phyloP scores from a whole-genome alignment of 768 basidiomycete species.

The Tylopilus intermedius region DNA sequence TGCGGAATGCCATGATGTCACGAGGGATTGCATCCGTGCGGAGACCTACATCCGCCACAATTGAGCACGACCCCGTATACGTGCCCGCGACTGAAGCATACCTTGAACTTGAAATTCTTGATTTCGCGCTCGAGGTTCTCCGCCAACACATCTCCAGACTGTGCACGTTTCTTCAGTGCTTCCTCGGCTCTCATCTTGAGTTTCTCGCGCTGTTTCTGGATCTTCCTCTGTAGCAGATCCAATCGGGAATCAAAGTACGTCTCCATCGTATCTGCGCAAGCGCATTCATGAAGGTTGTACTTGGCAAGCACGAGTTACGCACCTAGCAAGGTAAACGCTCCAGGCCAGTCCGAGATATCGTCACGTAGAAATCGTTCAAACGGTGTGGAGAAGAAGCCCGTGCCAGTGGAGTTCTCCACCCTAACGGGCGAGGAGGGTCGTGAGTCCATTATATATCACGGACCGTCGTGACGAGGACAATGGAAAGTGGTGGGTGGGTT shows the following conservation, averaged over 20 bases:
- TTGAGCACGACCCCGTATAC: not conserved
- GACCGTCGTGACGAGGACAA: constrained; percentile 13
- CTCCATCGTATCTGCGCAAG: constrained; percentile 75
- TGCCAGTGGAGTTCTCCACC: constrained; percentile 29
- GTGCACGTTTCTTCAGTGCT: constrained; percentile 59
- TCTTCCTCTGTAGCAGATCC: constrained; percentile 74
- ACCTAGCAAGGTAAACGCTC: constrained; percentile 86
- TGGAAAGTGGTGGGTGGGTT: not conserved
- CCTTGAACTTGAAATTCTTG: constrained; percentile 83
- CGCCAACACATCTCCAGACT: constrained; percentile 56
- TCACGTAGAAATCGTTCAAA: constrained; percentile 75
- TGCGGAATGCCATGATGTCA: constrained; percentile 87
- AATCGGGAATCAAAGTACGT: constrained; percentile 92
- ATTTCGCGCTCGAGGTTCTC: constrained; percentile 85
- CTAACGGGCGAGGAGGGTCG: constrained; percentile 37
- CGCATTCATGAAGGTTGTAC: not conserved
- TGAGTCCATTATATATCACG: constrained; percentile 29
- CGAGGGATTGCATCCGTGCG: constrained; percentile 69
- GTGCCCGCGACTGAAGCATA: constrained; percentile 25
- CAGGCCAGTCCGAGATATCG: constrained; percentile 70
- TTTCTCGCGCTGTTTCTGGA: constrained; percentile 82
- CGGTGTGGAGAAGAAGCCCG: constrained; percentile 61
- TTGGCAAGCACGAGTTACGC: constrained; percentile 19
- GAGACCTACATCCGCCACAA: constrained; percentile 52
- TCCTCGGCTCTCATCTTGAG: constrained; percentile 81